A percentile compares a stretch with the other conserved stretches of the same genome.
phyloP scores from a whole-genome alignment of 129 eudicot species.

The Artemisia annua region DNA sequence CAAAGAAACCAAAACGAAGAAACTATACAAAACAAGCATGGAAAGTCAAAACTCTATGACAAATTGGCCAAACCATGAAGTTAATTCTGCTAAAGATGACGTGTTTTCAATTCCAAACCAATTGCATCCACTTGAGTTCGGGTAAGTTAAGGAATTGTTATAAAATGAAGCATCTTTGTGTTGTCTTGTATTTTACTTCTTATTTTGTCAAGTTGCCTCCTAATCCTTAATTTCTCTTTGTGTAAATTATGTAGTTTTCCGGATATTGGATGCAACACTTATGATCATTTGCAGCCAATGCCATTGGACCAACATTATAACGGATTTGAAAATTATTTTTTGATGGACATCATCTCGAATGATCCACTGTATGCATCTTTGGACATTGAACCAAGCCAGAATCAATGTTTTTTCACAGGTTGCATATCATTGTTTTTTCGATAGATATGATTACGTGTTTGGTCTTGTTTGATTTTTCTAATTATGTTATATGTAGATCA shows the following conservation, averaged over 20 bases:
- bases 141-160: slow-evolving; percentile 25
- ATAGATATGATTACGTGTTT: too few species aligned
- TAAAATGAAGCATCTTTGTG: neutral
- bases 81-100: slow-evolving; percentile 31
- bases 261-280: slow-evolving; percentile 16
- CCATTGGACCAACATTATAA: slow-evolving; percentile 18
- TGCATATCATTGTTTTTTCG: neutral
- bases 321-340: slow-evolving; percentile 32
- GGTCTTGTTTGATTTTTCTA: neutral
- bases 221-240: neutral
- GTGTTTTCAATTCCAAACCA: slow-evolving; percentile 44
- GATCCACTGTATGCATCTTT: slow-evolving; percentile 48
- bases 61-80: slow-evolving; percentile 43
- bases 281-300: slow-evolving; percentile 18
- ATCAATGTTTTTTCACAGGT: slow-evolving; percentile 45
- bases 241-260: slow-evolving; percentile 28
- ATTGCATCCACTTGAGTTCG: slow-evolving; percentile 51
- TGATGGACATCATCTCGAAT: slow-evolving; percentile 23
- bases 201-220: neutral
- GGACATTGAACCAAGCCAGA: slow-evolving; percentile 35
- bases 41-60: slow-evolving; percentile 24
- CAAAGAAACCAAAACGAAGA: neutral
- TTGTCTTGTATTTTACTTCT: neutral
- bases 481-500: slow-evolving; percentile 23
- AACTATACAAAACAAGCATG: slow-evolving; percentile 27